Percentiles rank a stretch among this genome's conserved stretches.
These are phyloP conservation scores for Erodium trifolium DNA, from an alignment of 441 rosid genomes.

Conservation along the genomic window DNA sequence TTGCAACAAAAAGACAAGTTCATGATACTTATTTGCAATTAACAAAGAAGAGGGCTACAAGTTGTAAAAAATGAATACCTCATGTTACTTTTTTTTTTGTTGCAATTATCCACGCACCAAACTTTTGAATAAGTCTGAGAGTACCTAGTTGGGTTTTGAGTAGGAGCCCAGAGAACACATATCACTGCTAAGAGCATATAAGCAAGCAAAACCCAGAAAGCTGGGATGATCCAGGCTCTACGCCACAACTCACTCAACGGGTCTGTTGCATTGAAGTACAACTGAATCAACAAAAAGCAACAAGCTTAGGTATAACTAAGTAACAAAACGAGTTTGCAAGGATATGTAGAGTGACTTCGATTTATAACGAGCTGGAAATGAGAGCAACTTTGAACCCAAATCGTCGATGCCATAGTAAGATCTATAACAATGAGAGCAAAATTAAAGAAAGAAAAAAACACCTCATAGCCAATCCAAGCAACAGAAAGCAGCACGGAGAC, in stretches of 20 bases:
- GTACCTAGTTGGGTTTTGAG: conserved; percentile 33
- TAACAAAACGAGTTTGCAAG: background rate
- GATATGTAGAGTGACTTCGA: background rate
- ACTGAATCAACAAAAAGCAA: conserved; percentile 23
- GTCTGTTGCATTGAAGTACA: conserved; percentile 46
- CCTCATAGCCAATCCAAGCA: conserved; percentile 52
- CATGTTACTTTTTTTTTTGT: no score
- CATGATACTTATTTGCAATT: no score
- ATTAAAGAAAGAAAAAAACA: conserved; percentile 12
- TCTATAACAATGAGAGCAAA: conserved; percentile 1
- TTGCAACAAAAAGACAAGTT: no score
- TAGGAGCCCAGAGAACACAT: conserved; percentile 40
- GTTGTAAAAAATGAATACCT: no score
- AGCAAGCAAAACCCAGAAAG: conserved; percentile 46
- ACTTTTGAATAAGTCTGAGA: background rate
- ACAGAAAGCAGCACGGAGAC: conserved; percentile 39
- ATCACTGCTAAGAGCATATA: conserved; percentile 35
- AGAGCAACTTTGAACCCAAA: background rate
- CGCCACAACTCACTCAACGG: conserved; percentile 47
- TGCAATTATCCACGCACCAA: no score
- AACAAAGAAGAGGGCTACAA: no score
- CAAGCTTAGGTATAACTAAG: conserved; percentile 11
- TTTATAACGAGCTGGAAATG: background rate
- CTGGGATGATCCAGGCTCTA: conserved; percentile 47
- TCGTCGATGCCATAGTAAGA: background rate